Base-by-base conservation (phyloP, 257 asterid genomes). In the Capsicum baccatum region DNA sequence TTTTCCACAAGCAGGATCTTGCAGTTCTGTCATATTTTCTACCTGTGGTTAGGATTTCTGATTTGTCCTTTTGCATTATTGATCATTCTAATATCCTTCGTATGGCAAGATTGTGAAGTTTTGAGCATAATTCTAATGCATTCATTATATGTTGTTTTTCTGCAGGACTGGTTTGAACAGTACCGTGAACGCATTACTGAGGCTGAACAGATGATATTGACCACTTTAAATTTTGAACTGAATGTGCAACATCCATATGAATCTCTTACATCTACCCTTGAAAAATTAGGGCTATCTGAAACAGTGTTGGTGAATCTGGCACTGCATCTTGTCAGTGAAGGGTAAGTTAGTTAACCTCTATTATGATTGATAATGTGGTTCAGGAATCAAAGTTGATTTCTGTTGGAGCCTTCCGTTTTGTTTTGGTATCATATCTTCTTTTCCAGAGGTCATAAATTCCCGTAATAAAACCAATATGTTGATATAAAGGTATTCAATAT, bases 131-230 rank as follows among this genome's bases (percentile, higher is more conserved):
- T 52, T 66, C 55, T 57, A 50, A 52, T 74, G 83, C 68, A 16
- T 81, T 8, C 84, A 54, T 83, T 86, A 54, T 83, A 79, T 86
- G 76, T 6, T 88, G 81, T 59, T 89, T 83, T 17, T 48, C 62
- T 83, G 59, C 92, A 97, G 99, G 97, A 89, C 89, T 97, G 99
- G 99, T 92, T 95, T 88, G 99, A 95, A 88, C 93, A 92, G 86
- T 97, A 94, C 89, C 98, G 99, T 8, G 97, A 95, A 78, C 93
- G 96, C 85, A 89, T 95, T 56, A 90, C 82, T 56, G 99, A 92
- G 88, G 99, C 98, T 58, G 99, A 97, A 87, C 97, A 94, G 83
- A 86, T 94, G 97, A 87, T 97, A 80, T 87, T 97, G 85, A 92
- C 97, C 60, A 95, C 99, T 87, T 90, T 97, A 88, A 95, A 97